Evolutionary conservation across 2,329 filamentous ascomycete species (phyloP), one percentile per base, ranked within the genome.

Genomic region (Fusarium austroafricanum): DNA sequence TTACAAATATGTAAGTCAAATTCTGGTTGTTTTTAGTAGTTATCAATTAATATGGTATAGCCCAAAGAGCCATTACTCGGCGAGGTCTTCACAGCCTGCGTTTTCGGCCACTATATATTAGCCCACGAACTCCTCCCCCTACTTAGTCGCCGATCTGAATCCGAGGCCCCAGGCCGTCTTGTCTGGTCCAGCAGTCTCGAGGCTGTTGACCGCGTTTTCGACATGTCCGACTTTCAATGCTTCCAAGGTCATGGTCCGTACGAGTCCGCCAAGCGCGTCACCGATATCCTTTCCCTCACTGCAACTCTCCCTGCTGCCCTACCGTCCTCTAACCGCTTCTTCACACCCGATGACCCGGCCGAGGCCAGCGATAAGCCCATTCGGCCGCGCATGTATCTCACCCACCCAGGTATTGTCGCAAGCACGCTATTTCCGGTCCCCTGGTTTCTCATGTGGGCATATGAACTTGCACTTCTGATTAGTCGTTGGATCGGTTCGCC

Each of bases 91-190:
- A 91, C 90, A 76, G 91, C 95, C 49, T 98, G 98, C 75, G 86
- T 97, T 29, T 98, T 99, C 76, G 96, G 96, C 0, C 96, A 99
- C 81, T 98, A 99, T 77, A 81, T 97, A 74, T 88, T 99, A 23
- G 88, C 88, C 17, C 94, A 97, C 77, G 89, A 90, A 75, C 85
- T 98, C 12, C 85, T 91, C 70, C 91, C 93, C 0, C 83, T 97
- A 12, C 85, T 99, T 71, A 81, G 82, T 72, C 82, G 87, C 50
- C 75, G 75, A 17, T 74, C 79, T 17, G 67, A 79, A 57, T 67
- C 79, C 38, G 75, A 82, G 6, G 57, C 79, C 2, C 81, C 83
- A 0, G 92, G 89, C 10, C 88, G 93, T 50, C 86, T 99, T 52
- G 86, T 98, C 67, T 98, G 95, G 94, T 89, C 94, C 11, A 92